phyloP scores from a whole-genome alignment of 805 yeast genomes.

The Cyberlindnera maclurae region DNA sequence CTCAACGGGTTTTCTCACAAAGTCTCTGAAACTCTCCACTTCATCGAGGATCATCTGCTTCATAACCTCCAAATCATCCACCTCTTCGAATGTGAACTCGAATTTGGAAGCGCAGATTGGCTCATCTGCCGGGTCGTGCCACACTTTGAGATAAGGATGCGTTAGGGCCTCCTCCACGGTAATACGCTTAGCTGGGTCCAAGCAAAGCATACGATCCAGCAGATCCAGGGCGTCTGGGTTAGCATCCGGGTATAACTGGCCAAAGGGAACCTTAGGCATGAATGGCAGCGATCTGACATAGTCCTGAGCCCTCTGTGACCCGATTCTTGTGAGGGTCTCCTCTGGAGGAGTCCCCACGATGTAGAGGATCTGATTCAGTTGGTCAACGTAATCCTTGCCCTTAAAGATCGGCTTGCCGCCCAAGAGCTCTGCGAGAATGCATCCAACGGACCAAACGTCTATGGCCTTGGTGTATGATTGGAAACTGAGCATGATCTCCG shows the following conservation, averaged over 20 bases:
- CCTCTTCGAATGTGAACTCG: slow-evolving; percentile 77
- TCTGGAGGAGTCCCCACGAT: slow-evolving; percentile 89
- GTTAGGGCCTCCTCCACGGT: slow-evolving; percentile 81
- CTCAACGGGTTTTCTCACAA: slow-evolving; percentile 70
- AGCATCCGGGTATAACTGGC: slow-evolving; percentile 70
- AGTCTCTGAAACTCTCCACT: slow-evolving; percentile 68
- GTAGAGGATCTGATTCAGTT: slow-evolving; percentile 77
- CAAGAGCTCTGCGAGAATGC: slow-evolving; percentile 87
- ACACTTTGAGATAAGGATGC: slow-evolving; percentile 82
- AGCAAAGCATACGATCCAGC: slow-evolving; percentile 68
- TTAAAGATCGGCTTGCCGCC: slow-evolving; percentile 90
- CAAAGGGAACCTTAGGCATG: slow-evolving; percentile 73
- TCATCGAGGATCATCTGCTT: slow-evolving; percentile 73
- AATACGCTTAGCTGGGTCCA: slow-evolving; percentile 80
- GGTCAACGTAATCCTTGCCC: slow-evolving; percentile 95
- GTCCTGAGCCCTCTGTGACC: slow-evolving; percentile 84
- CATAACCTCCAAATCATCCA: slow-evolving; percentile 72
- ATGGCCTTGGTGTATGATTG: slow-evolving; percentile 95
- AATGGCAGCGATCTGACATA: slow-evolving; percentile 82
- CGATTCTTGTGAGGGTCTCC: slow-evolving; percentile 60
- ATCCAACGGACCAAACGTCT: slow-evolving; percentile 97
- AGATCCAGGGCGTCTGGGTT: slow-evolving; percentile 83
- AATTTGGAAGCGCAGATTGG: slow-evolving; percentile 75
- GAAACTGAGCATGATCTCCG: slow-evolving; percentile 92
- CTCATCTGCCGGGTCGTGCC: slow-evolving; percentile 94